Conservation (phyloP, 140 eudicot species). For the Oenanthe javanica region DNA sequence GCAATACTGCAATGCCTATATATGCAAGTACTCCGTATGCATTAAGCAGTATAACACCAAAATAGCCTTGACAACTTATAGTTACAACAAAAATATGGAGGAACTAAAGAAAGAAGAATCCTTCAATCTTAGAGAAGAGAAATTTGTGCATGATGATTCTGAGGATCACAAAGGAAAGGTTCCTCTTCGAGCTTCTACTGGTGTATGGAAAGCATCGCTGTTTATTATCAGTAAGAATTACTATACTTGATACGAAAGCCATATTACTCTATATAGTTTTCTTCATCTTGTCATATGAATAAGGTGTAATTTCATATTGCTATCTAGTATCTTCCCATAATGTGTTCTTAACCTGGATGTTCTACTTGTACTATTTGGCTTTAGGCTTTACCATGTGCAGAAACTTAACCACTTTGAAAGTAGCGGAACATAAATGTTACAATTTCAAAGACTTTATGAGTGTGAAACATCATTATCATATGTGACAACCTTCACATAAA, state of each 20-base stretch:
- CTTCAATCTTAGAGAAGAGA: neutral
- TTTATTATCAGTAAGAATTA: slow-evolving; percentile 4
- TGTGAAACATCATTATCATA: neutral
- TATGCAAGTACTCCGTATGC: neutral
- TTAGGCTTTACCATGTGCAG: neutral
- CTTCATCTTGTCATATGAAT: neutral
- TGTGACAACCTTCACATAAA: neutral
- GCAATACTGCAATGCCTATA: neutral
- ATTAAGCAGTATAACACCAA: neutral
- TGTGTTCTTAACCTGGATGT: neutral
- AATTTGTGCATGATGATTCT: neutral
- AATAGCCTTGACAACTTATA: neutral
- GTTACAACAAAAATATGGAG: neutral
- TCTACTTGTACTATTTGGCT: neutral
- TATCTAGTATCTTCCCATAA: neutral
- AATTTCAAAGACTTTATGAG: neutral
- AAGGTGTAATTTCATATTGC: neutral
- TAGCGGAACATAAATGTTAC: neutral
- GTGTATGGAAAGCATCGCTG: slow-evolving; percentile 3
- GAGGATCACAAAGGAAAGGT: slow-evolving; percentile 2
- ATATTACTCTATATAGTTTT: neutral
- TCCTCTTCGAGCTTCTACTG: slow-evolving; percentile 10
- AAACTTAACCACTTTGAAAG: neutral
- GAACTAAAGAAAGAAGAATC: neutral
- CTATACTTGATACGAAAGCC: neutral